These are phyloP conservation scores for Bacidia rubella DNA, from an alignment of 495 filamentous ascomycete species.

Conservation along the genomic window DNA sequence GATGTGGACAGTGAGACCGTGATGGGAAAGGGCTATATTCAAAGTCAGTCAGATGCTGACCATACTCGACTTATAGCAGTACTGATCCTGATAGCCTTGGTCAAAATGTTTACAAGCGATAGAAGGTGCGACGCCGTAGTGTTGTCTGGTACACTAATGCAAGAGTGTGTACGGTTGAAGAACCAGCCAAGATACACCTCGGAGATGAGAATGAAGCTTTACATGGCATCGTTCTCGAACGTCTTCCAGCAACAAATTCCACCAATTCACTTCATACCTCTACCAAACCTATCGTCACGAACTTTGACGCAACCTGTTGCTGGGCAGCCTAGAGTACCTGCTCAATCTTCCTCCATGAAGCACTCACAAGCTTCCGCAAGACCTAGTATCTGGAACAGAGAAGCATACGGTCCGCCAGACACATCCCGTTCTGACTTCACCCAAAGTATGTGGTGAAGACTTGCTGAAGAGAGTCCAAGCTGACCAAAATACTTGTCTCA, in stretches of 20 bases:
- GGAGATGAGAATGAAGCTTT: background rate
- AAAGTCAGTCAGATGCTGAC: background rate
- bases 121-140: background rate
- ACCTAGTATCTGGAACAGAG: too few relatives aligned
- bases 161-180: background rate
- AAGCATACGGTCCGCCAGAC: too few relatives aligned
- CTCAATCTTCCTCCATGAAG: too few relatives aligned
- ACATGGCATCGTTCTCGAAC: background rate
- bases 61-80: background rate
- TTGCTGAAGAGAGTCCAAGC: too few relatives aligned
- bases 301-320: background rate
- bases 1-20: background rate
- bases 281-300: background rate
- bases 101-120: background rate
- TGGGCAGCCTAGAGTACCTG: background rate
- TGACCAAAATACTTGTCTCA: too few relatives aligned
- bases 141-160: background rate
- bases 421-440: too few relatives aligned
- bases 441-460: too few relatives aligned
- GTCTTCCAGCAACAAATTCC: background rate
- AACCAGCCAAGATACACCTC: background rate
- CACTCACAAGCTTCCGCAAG: too few relatives aligned
- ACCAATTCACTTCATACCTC: background rate
- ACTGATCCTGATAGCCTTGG: background rate
- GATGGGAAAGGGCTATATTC: background rate